Evolutionary conservation across 2,329 filamentous ascomycete genomes (phyloP).

Genomic region (Trichoderma harzianum): DNA sequence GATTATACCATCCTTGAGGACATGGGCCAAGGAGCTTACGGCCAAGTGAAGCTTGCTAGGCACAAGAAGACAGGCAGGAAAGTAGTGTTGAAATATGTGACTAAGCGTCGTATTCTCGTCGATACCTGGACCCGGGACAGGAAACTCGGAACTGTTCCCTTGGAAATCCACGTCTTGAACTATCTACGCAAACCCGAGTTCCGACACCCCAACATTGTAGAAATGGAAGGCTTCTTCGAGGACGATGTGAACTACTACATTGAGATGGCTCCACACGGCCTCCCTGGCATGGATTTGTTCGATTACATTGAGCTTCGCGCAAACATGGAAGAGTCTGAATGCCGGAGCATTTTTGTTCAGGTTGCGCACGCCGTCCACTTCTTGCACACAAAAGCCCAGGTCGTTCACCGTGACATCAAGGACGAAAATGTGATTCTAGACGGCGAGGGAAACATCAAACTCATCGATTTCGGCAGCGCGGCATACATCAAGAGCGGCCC

Average conservation of each 20-base stretch:
- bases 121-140: conserved; percentile 98
- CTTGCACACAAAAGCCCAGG: conserved; percentile 82
- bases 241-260: conserved; percentile 96
- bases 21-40: conserved; percentile 97
- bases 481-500: conserved; percentile 98
- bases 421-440: conserved; percentile 97
- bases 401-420: conserved; percentile 98
- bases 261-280: conserved; percentile 91
- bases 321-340: conserved; percentile 95
- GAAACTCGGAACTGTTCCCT: conserved; percentile 84
- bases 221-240: conserved; percentile 72
- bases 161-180: conserved; percentile 96
- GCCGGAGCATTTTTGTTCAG: conserved; percentile 91
- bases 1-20: conserved; percentile 94
- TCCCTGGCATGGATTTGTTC: conserved; percentile 97
- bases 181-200: conserved; percentile 76
- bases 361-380: conserved; percentile 88
- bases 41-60: conserved; percentile 90
- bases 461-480: conserved; percentile 97
- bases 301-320: conserved; percentile 96
- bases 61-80: conserved; percentile 79
- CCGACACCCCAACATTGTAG: conserved; percentile 65
- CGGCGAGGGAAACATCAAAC: conserved; percentile 89
- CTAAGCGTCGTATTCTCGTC: conserved; percentile 91
- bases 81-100: conserved; percentile 95